Evolutionary conservation across 2,329 filamentous ascomycete species (phyloP), one percentile per base, ranked within the genome.

Genomic region (Mycogone perniciosa): DNA sequence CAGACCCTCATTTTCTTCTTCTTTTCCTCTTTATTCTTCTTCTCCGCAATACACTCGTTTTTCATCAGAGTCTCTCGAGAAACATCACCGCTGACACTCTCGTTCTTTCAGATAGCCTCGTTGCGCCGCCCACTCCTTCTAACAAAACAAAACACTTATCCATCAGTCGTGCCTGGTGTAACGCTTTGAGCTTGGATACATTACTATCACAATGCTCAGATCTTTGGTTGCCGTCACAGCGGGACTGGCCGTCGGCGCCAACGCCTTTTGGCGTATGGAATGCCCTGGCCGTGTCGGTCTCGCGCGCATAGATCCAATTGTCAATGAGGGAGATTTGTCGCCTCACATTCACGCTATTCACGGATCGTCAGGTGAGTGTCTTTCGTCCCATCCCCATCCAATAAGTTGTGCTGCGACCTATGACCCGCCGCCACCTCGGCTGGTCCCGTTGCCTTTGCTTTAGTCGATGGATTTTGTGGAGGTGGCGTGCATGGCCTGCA

Each of bases 191-290:
- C 53, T 61, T 61, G 54, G 60, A 62, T 59, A 63, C 54, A 51
- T 44, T 35, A 46, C 52, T 47, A 46, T 35, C 55, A 56, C 31
- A 43, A 71, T 71, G 68, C 60, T 68, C 57, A 69, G 64, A 55
- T 61, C 61, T 35, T 47, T 65, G 34, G 41, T 63, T 54, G 58
- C 64, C 55, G 56, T 69, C 43, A 61, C 66, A 13, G 64, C 61
- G 40, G 64, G 63, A 58, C 61, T 71, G 31, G 56, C 70, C 35
- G 64, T 64, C 38, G 58, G 70, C 51, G 76, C 74, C 43, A 64
- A 77, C 59, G 90, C 86, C 53, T 96, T 96, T 70, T 96, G 88
- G 88, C 88, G 90, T 64, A 87, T 96, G 79, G 86, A 89, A 61
- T 96, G 89, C 69, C 85, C 81, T 59, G 84, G 82, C 50, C 77